phyloP scores from a whole-genome alignment of 495 filamentous ascomycete species.

The Penicillium alfredii region DNA sequence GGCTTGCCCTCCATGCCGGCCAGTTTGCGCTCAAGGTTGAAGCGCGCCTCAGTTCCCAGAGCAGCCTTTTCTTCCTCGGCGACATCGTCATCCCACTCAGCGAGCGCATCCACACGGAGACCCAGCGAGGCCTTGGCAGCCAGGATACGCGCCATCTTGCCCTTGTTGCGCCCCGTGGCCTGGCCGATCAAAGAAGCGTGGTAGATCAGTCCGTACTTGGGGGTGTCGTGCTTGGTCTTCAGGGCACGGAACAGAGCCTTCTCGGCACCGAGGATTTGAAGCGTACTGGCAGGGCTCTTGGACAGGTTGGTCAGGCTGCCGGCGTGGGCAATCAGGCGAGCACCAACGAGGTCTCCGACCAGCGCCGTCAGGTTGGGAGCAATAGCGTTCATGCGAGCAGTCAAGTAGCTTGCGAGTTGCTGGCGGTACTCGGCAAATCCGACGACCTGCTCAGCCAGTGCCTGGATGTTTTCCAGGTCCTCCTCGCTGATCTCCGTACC shows the following conservation, averaged over 20 bases:
- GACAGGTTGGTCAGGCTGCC: slow-evolving; percentile 93
- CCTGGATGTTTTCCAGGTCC: slow-evolving; percentile 84
- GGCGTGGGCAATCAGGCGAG: slow-evolving; percentile 90
- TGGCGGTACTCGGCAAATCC: slow-evolving; percentile 81
- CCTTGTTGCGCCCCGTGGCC: slow-evolving; percentile 96
- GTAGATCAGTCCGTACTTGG: slow-evolving; percentile 98
- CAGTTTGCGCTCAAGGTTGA: slow-evolving; percentile 79
- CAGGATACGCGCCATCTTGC: slow-evolving; percentile 95
- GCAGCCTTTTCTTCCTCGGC: slow-evolving; percentile 81
- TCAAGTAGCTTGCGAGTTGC: slow-evolving; percentile 82
- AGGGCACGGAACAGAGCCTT: slow-evolving; percentile 97
- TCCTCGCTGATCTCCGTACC: slow-evolving; percentile 89
- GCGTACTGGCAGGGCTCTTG: slow-evolving; percentile 91
- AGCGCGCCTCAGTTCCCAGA: slow-evolving; percentile 66
- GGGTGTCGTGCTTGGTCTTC: slow-evolving; percentile 99
- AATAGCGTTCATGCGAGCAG: slow-evolving; percentile 92
- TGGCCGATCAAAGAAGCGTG: slow-evolving; percentile 96
- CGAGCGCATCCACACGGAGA: slow-evolving; percentile 86
- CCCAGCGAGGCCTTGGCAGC: slow-evolving; percentile 89
- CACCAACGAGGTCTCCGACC: slow-evolving; percentile 90
- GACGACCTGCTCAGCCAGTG: slow-evolving; percentile 89
- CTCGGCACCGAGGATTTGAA: slow-evolving; percentile 97
- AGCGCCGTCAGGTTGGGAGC: slow-evolving; percentile 93
- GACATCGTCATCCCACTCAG: slow-evolving; percentile 69
- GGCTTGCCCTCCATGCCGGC: slow-evolving; percentile 87